These are phyloP conservation scores for Eudorina sp. DNA, from an alignment of 139 green algal species.

Conservation along the genomic window DNA sequence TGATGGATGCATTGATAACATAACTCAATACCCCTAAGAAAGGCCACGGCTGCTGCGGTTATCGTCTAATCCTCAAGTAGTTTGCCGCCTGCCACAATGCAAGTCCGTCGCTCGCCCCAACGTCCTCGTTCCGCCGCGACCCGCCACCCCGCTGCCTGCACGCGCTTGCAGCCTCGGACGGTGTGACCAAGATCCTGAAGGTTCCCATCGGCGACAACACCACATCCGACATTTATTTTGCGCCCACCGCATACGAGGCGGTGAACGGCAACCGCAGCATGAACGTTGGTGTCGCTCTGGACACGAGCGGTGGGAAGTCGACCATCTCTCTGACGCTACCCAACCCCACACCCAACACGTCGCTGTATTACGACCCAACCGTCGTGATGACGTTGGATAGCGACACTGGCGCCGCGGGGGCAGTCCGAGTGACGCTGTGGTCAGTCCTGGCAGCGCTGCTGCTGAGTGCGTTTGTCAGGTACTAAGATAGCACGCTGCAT, in stretches of 20 bases:
- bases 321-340: constrained; percentile 12
- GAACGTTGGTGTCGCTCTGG: not conserved
- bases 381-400: not conserved
- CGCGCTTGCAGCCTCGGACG: not conserved
- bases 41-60: too few species aligned
- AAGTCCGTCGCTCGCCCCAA: too few species aligned
- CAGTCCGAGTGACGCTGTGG: not conserved
- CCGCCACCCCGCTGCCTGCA: not conserved
- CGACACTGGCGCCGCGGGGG: not conserved
- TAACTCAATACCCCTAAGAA: too few species aligned
- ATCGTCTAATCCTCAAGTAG: too few species aligned
- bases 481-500: too few species aligned
- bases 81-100: too few species aligned
- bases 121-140: too few species aligned
- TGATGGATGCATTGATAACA: too few species aligned
- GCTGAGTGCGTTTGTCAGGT: not conserved
- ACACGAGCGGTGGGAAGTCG: not conserved
- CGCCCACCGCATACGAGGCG: constrained; percentile 22
- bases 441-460: not conserved
- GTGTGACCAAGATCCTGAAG: not conserved
- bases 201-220: constrained; percentile 9
- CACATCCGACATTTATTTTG: constrained; percentile 2
- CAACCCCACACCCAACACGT: constrained; percentile 25
- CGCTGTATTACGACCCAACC: constrained; percentile 29
- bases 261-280: constrained; percentile 12